Conservation (phyloP, 257 asterid genomes). For the Solanum infundibuliforme region DNA sequence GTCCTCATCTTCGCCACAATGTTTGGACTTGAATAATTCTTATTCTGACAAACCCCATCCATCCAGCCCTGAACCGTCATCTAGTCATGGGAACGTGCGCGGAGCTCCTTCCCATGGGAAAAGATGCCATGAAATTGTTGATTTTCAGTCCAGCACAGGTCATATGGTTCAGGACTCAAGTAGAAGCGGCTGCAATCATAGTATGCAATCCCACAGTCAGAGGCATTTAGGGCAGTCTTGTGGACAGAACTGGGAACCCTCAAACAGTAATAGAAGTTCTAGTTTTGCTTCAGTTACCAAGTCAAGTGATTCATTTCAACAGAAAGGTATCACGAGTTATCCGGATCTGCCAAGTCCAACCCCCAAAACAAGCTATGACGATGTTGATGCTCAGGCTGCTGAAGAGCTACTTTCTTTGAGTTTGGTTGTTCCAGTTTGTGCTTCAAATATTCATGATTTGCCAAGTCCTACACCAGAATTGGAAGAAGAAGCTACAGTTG, state of each 20-base stretch:
- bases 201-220: constrained; percentile 11
- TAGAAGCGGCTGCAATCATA: constrained; percentile 6
- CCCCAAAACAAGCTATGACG: background rate
- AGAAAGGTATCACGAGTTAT: background rate
- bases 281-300: background rate
- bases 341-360: constrained; percentile 3
- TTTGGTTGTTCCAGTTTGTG: background rate
- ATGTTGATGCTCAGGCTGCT: constrained; percentile 8
- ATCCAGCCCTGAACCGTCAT: background rate
- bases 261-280: background rate
- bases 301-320: background rate
- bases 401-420: constrained; percentile 5
- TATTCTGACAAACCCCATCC: constrained; percentile 1
- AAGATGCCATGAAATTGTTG: background rate
- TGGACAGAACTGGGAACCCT: constrained; percentile 23
- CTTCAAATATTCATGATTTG: background rate
- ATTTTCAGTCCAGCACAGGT: background rate
- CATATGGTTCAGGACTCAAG: background rate
- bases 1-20: background rate
- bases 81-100: background rate
- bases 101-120: background rate
- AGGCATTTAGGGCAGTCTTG: constrained; percentile 19
- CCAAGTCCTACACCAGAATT: background rate
- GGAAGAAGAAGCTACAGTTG: background rate
- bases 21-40: constrained; percentile 9